Evolutionary conservation across 2,329 filamentous ascomycete genomes (phyloP).

Genomic region (Colletotrichum costaricense): DNA sequence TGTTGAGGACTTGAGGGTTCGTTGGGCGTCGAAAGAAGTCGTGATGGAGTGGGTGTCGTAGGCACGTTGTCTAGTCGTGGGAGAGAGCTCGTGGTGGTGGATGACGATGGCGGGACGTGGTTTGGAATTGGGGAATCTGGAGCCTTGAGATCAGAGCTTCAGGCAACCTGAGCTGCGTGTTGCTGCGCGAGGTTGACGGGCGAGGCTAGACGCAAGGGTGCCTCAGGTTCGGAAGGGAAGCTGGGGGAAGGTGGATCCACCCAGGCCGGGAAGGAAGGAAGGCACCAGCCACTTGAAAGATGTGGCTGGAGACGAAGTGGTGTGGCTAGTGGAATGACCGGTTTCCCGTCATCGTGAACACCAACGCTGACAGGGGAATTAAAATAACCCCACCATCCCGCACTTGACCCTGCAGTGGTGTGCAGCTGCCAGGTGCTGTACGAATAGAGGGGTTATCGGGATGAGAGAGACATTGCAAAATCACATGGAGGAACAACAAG

Average conservation of each 20-base stretch:
- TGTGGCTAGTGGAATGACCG: constrained; percentile 1
- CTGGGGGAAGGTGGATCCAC: too few species aligned
- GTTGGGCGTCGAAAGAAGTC: not conserved
- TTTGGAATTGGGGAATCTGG: constrained; percentile 37
- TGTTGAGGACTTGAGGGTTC: not conserved
- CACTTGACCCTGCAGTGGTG: constrained; percentile 30
- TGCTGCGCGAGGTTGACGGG: constrained; percentile 35
- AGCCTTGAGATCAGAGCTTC: constrained; percentile 37
- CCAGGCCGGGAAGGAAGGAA: not conserved
- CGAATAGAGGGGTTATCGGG: not conserved
- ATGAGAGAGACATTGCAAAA: not conserved
- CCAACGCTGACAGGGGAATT: constrained; percentile 5
- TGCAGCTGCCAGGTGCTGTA: constrained; percentile 28
- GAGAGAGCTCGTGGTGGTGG: constrained; percentile 22
- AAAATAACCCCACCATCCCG: constrained; percentile 29
- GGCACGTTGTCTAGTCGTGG: constrained; percentile 3
- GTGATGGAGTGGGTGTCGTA: constrained; percentile 11
- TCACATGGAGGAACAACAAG: not conserved
- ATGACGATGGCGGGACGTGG: constrained; percentile 37
- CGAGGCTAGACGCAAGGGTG: constrained; percentile 30
- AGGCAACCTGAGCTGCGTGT: constrained; percentile 39
- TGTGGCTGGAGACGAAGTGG: not conserved
- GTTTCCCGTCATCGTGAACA: not conserved
- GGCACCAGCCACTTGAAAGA: not conserved
- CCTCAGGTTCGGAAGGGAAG: constrained; percentile 24